phyloP scores from a whole-genome alignment of 2,329 filamentous ascomycete genomes.

The Elsinoe arachidis region DNA sequence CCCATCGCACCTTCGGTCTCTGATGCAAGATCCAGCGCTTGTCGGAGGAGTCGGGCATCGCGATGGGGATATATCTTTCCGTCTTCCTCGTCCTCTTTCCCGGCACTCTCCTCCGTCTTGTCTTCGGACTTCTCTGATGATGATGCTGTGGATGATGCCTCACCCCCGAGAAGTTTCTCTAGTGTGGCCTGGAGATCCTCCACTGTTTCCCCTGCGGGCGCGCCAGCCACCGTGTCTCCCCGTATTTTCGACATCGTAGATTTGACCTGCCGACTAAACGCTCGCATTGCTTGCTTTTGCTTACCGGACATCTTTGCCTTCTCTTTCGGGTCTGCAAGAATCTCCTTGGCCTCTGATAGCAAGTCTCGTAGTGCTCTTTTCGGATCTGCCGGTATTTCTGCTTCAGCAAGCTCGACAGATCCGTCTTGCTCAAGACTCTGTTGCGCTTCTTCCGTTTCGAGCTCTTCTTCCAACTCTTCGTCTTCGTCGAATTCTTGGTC shows the following conservation, averaged over 20 bases:
- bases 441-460: constrained; percentile 17
- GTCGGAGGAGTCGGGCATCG: constrained; percentile 48
- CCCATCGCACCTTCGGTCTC: constrained; percentile 48
- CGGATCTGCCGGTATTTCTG: constrained; percentile 32
- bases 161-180: constrained; percentile 33
- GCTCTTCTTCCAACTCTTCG: constrained; percentile 18
- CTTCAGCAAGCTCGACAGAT: constrained; percentile 24
- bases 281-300: constrained; percentile 66
- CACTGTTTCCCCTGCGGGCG: constrained; percentile 20
- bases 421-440: constrained; percentile 19
- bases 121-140: constrained; percentile 13
- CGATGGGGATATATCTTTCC: constrained; percentile 39
- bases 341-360: constrained; percentile 49
- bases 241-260: constrained; percentile 51
- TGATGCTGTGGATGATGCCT: constrained; percentile 32
- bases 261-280: constrained; percentile 59
- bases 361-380: constrained; percentile 46
- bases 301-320: constrained; percentile 50
- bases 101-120: constrained; percentile 19
- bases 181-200: constrained; percentile 29
- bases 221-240: constrained; percentile 14
- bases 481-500: constrained; percentile 21
- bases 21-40: constrained; percentile 53
- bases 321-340: constrained; percentile 46
- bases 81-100: constrained; percentile 17